phyloP scores from a whole-genome alignment of 805 yeast genomes.

The Kazachstania bromeliacearum region DNA sequence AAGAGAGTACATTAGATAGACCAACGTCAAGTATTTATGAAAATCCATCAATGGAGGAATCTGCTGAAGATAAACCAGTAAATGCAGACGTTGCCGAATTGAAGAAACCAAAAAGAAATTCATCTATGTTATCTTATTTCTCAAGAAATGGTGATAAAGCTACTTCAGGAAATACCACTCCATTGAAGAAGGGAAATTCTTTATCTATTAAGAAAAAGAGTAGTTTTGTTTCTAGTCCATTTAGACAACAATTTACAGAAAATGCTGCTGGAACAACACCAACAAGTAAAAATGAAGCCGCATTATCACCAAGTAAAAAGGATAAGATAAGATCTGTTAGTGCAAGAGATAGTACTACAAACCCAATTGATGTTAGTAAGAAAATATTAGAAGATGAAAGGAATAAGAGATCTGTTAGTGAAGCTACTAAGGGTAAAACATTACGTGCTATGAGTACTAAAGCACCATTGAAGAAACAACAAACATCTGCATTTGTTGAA shows the following conservation, averaged over 20 bases:
- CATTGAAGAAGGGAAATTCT: constrained; percentile 6
- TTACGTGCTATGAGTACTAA: constrained; percentile 47
- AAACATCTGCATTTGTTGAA: constrained; percentile 76
- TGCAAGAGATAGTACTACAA: constrained; percentile 34
- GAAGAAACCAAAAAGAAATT: constrained; percentile 44
- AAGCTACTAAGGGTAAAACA: constrained; percentile 42
- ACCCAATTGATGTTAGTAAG: constrained; percentile 8
- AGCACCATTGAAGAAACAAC: constrained; percentile 40
- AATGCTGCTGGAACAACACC: constrained; percentile 16
- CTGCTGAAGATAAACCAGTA: not conserved
- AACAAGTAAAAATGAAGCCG: constrained; percentile 6
- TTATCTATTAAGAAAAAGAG: constrained; percentile 9
- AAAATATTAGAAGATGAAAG: constrained; percentile 13
- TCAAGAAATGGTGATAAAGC: constrained; percentile 13
- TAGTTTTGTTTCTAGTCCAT: constrained; percentile 19
- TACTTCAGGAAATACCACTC: constrained; percentile 2
- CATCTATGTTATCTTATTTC: constrained; percentile 48
- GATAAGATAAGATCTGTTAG: constrained; percentile 42
- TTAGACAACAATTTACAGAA: constrained; percentile 16
- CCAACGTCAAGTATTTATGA: constrained; percentile 36
- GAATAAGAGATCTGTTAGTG: constrained; percentile 39
- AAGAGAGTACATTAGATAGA: constrained; percentile 20
- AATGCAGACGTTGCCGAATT: not conserved
- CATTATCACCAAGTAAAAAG: constrained; percentile 7
- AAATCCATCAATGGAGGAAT: constrained; percentile 2